Evolutionary conservation across 495 filamentous ascomycete genomes (phyloP), one percentile per base, ranked within the genome.

Genomic region (Penicillium roqueforti): DNA sequence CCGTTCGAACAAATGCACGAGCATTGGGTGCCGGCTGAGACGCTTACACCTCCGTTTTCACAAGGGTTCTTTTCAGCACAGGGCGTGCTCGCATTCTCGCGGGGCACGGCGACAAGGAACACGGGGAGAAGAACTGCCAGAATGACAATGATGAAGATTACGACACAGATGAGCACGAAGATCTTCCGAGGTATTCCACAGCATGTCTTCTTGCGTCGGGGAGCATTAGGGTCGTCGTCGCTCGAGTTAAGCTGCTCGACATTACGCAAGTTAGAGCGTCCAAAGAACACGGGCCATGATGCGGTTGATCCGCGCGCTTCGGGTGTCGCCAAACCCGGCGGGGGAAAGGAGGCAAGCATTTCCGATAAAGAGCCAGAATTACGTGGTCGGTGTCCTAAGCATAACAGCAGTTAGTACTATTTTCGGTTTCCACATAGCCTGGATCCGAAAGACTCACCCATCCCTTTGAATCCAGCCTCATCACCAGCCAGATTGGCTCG

Each of bases 281-380:
- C 55, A 52, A 74, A 74, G 59, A 73, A 71, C 1, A 71, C 43
- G 0, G 74, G 71, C 75, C 75, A 78, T 25, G 73, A 73, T 13
- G 65, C 60, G 26, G 58, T 68, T 25, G 73, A 73, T 13, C 63
- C 61, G 26, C 59, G 69, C 39, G 54, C 63, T 20, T 67, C 78
- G 18, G 81, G 83, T 6, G 79, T 84, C 7, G 77, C 76, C 6
- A 83, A 75, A 4, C 81, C 83, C 5, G 93, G 91, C 10, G 91
- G 87, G 11, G 93, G 93, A 54, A 98, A 98, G 13, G 91, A 88
- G 11, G 88, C 87, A 6, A 98, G 78, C 65, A 97, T 96, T 62
- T 95, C 91, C 14, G 89, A 92, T 39, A 98, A 76, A 59, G 91
- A 80, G 69, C 80, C 81, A 3, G 79, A 82, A n/a, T 68, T 64